A percentile compares a stretch with the other conserved stretches of the same genome.
Evolutionary conservation across 1,284 basidiomycete species (phyloP).

Genomic region (Flammula alnicola): DNA sequence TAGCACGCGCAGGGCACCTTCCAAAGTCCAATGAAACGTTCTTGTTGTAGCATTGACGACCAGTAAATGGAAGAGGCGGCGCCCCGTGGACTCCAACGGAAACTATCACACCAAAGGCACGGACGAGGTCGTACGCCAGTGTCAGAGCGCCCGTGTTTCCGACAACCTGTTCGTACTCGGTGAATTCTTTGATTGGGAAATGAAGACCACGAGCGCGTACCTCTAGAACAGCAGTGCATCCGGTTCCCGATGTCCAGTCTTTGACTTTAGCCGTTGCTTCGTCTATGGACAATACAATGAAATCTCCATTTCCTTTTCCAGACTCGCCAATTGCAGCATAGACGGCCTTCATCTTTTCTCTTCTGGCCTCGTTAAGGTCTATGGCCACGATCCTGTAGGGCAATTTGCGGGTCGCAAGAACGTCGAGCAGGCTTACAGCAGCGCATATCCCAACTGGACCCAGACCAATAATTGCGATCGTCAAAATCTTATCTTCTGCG

Average conservation of each 20-base stretch:
- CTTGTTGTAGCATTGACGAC: constrained; percentile 77
- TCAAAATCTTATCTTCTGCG: constrained; percentile 54
- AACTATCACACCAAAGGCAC: constrained; percentile 80
- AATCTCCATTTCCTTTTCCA: constrained; percentile 50
- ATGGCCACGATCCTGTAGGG: constrained; percentile 64
- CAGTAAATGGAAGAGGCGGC: constrained; percentile 61
- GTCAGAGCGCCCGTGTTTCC: constrained; percentile 74
- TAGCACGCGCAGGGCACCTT: constrained; percentile 82
- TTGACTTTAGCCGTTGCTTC: constrained; percentile 53
- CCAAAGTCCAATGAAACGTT: constrained; percentile 86
- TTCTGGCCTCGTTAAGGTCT: constrained; percentile 60
- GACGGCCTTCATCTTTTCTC: constrained; percentile 60
- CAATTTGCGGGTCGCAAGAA: constrained; percentile 48
- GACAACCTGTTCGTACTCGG: constrained; percentile 62
- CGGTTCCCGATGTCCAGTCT: constrained; percentile 56
- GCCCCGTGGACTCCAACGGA: constrained; percentile 79
- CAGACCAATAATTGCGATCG: constrained; percentile 70
- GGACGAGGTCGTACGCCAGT: constrained; percentile 78
- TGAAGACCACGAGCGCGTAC: constrained; percentile 33
- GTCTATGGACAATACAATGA: constrained; percentile 55
- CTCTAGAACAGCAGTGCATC: constrained; percentile 71
- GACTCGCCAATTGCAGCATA: constrained; percentile 51
- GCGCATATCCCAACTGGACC: constrained; percentile 81
- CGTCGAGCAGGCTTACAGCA: constrained; percentile 65
- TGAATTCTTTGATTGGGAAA: neutral